These are phyloP conservation scores for Exophiala spinifera DNA, from an alignment of 2,329 filamentous ascomycete species.

Conservation along the genomic window DNA sequence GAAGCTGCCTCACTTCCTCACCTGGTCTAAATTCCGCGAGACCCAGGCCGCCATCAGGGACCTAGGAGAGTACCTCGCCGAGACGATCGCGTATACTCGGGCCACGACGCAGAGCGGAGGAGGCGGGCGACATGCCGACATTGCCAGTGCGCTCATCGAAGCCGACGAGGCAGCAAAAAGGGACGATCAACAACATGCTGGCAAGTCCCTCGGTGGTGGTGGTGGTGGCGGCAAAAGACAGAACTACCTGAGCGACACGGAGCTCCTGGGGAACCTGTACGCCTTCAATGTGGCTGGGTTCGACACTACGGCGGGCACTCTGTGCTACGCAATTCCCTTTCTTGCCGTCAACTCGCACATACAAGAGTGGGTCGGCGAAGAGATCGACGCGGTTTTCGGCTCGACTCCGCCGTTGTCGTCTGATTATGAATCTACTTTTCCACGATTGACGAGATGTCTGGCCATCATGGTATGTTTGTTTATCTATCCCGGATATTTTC, in stretches of 20 bases:
- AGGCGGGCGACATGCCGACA: no score
- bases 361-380: constrained; percentile 14
- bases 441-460: no score
- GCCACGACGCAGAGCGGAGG: no score
- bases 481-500: no score
- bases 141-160: constrained; percentile 3
- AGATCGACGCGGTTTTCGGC: constrained; percentile 37
- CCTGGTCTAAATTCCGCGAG: no score
- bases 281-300: constrained; percentile 47
- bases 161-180: background rate
- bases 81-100: no score
- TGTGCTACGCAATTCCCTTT: constrained; percentile 11
- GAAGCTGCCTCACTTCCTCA: no score
- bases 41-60: no score
- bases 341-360: constrained; percentile 15
- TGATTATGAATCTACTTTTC: no score
- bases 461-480: no score
- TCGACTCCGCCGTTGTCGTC: constrained; percentile 3
- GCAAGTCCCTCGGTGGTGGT: constrained; percentile 3
- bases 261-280: constrained; percentile 45
- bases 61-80: no score
- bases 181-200: constrained; percentile 6
- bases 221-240: constrained; percentile 13
- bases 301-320: constrained; percentile 36
- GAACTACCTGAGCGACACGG: constrained; percentile 34